Evolutionary conservation across 345 rosid species (phyloP), one percentile per base, ranked within the genome.

Genomic region (Pelargonium nanum): DNA sequence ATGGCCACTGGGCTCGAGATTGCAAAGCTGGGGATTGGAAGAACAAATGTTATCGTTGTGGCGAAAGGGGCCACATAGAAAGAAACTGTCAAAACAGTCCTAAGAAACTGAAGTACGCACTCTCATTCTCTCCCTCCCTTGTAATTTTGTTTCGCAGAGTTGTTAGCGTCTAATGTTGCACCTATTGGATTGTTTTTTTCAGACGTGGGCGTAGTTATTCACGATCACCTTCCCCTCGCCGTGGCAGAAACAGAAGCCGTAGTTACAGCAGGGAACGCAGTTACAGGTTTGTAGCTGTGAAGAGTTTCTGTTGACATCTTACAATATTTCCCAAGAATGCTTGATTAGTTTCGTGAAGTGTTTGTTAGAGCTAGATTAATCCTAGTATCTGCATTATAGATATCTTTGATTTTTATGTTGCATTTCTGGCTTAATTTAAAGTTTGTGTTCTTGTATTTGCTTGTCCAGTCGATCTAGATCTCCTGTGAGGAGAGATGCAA

Each of bases 1-100:
- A 92, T 81, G 98, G 98, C 19, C 98, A 92, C 23, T 87, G 96
- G 98, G 96, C 96, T 59, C 75, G 96, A 53, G 98, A 92, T 75
- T 89, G 96, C 81, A 92, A 85, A 59, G 93, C 95, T 59, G 97
- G 97, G 25, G 97, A 90, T 73, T 87, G 97, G 96, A 90, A 90
- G 74, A 92, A 89, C 67, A 89, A 87, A 70, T 92, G 98, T 67
- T 92, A 89, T 61, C 92, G 96, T 55, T 92, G 98, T 76, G 98
- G 96, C 19, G 98, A 87, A 70, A 71, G 96, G 60, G 98, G 96
- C 40, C 98, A 92, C 75, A 85, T 89, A 60, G 98, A 92, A 71
- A 79, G 96, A 61, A 83, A 83, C 76, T 92, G 98, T 75, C 87
- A 83, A 74, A 92, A 85, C 74, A 91, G 96, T 72, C 95, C 97